Conservation (phyloP, 2,329 filamentous ascomycete genomes). For the Penicillium sp. region DNA sequence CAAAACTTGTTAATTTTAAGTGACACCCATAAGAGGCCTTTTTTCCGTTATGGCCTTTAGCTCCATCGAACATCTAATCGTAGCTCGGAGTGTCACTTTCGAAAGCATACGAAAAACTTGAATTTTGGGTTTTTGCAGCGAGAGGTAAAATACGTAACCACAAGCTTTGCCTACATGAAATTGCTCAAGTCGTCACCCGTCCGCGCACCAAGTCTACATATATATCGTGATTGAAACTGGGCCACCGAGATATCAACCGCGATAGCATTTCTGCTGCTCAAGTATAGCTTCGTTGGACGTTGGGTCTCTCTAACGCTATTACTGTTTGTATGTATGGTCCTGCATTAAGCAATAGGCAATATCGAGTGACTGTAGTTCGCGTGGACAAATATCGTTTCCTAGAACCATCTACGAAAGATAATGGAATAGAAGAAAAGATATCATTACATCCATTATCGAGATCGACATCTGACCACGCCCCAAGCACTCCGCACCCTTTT, state of each 20-base stretch:
- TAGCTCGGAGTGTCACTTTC: no score
- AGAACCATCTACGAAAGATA: neutral
- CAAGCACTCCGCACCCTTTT: conserved; percentile 15
- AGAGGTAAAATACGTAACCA: neutral
- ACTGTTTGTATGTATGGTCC: neutral
- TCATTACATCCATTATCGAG: conserved; percentile 35
- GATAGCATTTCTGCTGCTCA: neutral
- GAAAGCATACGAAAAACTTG: no score
- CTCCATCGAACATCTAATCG: no score
- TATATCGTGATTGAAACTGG: neutral
- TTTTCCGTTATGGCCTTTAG: no score
- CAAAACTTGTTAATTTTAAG: no score
- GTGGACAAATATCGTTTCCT: neutral
- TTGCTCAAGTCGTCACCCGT: neutral
- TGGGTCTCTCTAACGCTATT: neutral
- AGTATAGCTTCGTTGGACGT: neutral
- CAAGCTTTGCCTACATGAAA: neutral
- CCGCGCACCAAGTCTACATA: neutral
- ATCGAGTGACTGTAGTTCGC: neutral
- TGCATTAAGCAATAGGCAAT: neutral
- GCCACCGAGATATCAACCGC: neutral
- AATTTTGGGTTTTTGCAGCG: no score
- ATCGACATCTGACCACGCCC: conserved; percentile 24
- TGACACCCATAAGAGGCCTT: no score
- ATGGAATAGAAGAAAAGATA: conserved; percentile 13